A percentile compares a stretch with the other conserved stretches of the same genome.
Conservation (phyloP, 1,284 basidiomycete species). For the Ceratobasidium sp. region DNA sequence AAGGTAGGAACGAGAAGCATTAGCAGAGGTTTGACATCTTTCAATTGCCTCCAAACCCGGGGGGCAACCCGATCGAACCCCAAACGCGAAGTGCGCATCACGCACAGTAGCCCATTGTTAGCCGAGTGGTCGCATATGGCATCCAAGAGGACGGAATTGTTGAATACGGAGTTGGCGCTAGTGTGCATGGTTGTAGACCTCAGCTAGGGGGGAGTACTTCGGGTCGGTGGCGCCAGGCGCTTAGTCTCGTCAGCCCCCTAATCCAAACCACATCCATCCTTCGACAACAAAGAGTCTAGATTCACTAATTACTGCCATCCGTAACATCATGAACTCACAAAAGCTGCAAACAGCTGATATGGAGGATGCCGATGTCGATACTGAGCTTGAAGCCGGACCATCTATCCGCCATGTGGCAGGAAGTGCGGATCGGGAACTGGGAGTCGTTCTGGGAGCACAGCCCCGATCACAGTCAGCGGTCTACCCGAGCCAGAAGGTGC, state of each 20-base stretch:
- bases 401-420: slow-evolving; percentile 10
- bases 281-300: too few species aligned
- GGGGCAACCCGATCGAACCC: neutral
- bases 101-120: neutral
- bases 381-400: slow-evolving; percentile 35
- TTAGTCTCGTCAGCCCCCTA: too few species aligned
- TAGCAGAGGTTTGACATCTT: neutral
- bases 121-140: neutral
- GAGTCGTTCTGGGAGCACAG: slow-evolving; percentile 42
- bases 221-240: too few species aligned
- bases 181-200: neutral
- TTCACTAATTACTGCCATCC: too few species aligned
- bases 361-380: slow-evolving; percentile 36
- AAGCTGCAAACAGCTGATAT: too few species aligned
- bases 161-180: neutral
- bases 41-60: neutral
- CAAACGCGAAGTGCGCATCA: neutral
- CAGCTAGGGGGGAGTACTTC: too few species aligned
- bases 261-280: too few species aligned
- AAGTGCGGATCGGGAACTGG: slow-evolving; percentile 40
- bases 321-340: too few species aligned
- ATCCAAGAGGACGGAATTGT: neutral
- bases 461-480: slow-evolving; percentile 42
- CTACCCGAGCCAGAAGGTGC: slow-evolving; percentile 74
- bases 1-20: neutral